Evolutionary conservation across 768 basidiomycete genomes (phyloP).

Genomic region (Termitomyces bulborhizus): DNA sequence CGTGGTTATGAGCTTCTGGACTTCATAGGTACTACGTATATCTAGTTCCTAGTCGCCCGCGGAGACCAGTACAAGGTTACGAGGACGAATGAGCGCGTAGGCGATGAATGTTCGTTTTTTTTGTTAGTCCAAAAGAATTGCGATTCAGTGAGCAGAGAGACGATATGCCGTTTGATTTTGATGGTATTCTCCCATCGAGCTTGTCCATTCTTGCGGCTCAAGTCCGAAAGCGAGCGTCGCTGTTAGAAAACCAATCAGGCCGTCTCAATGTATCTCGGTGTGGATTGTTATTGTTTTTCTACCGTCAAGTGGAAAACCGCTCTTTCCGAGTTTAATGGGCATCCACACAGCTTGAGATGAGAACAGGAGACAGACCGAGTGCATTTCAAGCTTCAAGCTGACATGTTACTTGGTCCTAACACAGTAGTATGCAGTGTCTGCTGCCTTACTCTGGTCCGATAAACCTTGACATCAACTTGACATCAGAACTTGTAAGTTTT

Average conservation of each 20-base stretch:
- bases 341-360: neutral
- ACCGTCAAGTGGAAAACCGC: no score
- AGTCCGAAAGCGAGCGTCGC: no score
- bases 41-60: slow-evolving; percentile 59
- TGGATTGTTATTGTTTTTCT: no score
- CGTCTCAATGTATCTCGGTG: no score
- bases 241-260: no score
- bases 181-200: no score
- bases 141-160: neutral
- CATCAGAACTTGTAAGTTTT: no score
- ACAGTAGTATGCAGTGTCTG: neutral
- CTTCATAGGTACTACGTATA: no score
- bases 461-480: no score
- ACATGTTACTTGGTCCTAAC: neutral
- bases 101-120: neutral
- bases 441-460: neutral
- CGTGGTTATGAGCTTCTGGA: no score
- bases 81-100: slow-evolving; percentile 44
- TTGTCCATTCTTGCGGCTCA: no score
- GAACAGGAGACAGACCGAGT: neutral
- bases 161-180: neutral
- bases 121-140: neutral
- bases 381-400: neutral
- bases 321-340: neutral
- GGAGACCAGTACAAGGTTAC: slow-evolving; percentile 66